Evolutionary conservation across 2,329 filamentous ascomycete genomes (phyloP), one percentile per base, ranked within the genome.

Genomic region (Coniochaeta hoffmannii): DNA sequence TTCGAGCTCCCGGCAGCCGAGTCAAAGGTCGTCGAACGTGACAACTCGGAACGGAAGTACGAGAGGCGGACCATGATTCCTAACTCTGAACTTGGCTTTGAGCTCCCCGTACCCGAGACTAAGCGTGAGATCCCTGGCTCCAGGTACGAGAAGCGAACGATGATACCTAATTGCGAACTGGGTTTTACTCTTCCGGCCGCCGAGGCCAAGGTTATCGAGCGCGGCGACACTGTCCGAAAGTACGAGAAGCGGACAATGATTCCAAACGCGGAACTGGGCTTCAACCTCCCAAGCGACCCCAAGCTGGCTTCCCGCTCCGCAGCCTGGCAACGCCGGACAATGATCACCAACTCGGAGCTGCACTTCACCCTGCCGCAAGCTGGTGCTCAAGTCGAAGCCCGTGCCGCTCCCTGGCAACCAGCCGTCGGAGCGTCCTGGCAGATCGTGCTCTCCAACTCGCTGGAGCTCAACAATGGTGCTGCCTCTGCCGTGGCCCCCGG

Each of bases 401-500:
- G n/a, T n/a, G n/a, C n/a, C n/a, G n/a, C n/a, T n/a, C n/a, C n/a
- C n/a, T 86, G 82, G 83, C 70, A 75, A 56, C 84, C 84, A 2
- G 63, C 65, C 2, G 75, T 78, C 26, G 76, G 75, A 26, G 68
- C 72, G 4, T 75, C 75, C 3, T 87, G 82, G 82, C 83, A 87
- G 62, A 87, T 87, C 54, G 72, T 85, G 46, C 76, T 87, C 26
- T 66, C 62, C 50, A 66, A 71, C 55, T 67, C 70, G 53, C 66
- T 81, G 49, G 55, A 61, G 22, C 61, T 72, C 50, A 67, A 70
- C 66, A 65, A 79, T 61, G 67, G 12, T 12, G 7, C 7, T 12
- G 7, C 65, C 12, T n/a, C n/a, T n/a, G 62, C 65, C 24, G 63
- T 67, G 31, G 58, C 61, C 15, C 73, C 76, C 10, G 71, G 85